These are phyloP conservation scores for Leucoagaricus sp. DNA, from an alignment of 1,284 basidiomycete species.

Conservation along the genomic window DNA sequence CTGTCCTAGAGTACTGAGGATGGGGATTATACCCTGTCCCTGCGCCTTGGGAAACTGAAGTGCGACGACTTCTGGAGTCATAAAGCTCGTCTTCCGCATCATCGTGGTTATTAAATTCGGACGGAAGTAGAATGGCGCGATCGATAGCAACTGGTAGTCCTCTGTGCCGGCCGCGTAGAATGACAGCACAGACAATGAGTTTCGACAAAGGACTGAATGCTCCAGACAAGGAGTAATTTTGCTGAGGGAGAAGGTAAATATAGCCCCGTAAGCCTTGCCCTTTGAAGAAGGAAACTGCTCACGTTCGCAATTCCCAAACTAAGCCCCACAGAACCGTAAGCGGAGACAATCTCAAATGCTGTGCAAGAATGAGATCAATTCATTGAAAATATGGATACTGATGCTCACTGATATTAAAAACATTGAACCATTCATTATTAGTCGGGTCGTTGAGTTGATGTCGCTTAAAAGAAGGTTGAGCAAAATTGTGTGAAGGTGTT, in stretches of 20 bases:
- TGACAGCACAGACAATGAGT: slow-evolving; percentile 82
- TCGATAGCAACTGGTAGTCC: slow-evolving; percentile 89
- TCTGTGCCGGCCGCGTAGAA: slow-evolving; percentile 93
- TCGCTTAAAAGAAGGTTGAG: slow-evolving; percentile 41
- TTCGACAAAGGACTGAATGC: slow-evolving; percentile 83
- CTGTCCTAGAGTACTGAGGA: neutral
- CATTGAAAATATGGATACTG: neutral
- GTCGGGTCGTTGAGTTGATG: slow-evolving; percentile 53
- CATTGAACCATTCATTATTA: slow-evolving; percentile 71
- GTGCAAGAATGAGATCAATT: neutral
- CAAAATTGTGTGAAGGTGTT: slow-evolving; percentile 8
- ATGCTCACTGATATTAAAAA: slow-evolving; percentile 70
- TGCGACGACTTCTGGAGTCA: slow-evolving; percentile 12
- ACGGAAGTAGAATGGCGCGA: slow-evolving; percentile 79
- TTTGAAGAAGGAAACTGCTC: slow-evolving; percentile 23
- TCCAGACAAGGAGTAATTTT: slow-evolving; percentile 81
- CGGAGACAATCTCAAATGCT: slow-evolving; percentile 90
- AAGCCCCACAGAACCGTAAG: slow-evolving; percentile 90
- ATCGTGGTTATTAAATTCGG: slow-evolving; percentile 26
- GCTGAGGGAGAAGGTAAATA: slow-evolving; percentile 36
- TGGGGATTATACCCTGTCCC: neutral
- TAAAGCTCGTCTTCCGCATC: slow-evolving; percentile 13
- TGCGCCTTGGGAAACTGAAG: slow-evolving; percentile 16
- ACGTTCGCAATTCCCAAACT: slow-evolving; percentile 73
- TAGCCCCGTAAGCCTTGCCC: neutral